Evolutionary conservation across 1,284 basidiomycete genomes (phyloP).

Genomic region (Rhodotorula sp.): DNA sequence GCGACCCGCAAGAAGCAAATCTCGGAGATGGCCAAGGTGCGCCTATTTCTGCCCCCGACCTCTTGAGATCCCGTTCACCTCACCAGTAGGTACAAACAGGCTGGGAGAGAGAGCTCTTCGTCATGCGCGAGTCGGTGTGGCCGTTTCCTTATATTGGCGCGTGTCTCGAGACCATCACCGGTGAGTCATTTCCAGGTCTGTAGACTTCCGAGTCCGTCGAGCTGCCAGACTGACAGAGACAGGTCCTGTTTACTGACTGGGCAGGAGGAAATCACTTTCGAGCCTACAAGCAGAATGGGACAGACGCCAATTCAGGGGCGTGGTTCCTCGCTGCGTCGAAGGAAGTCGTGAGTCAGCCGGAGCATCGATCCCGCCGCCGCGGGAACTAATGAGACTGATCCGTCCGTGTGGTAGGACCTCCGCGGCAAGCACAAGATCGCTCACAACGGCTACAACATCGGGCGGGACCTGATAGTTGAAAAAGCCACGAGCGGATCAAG

Average conservation of each 20-base stretch:
- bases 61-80: constrained; percentile 15
- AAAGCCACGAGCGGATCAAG: constrained; percentile 45
- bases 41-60: constrained; percentile 28
- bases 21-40: constrained; percentile 49
- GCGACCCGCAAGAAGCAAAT: constrained; percentile 48
- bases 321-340: constrained; percentile 49
- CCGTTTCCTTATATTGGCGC: constrained; percentile 45
- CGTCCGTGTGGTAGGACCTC: constrained; percentile 19
- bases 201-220: background rate
- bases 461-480: constrained; percentile 46
- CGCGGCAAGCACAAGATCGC: constrained; percentile 47
- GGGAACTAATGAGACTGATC: no score
- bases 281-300: constrained; percentile 50
- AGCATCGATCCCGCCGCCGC: no score
- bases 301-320: constrained; percentile 46
- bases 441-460: constrained; percentile 48
- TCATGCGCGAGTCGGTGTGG: constrained; percentile 46
- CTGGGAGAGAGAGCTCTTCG: constrained; percentile 47
- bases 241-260: no score
- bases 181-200: constrained; percentile 37
- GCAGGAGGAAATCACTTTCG: constrained; percentile 49
- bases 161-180: constrained; percentile 47
- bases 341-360: constrained; percentile 41
- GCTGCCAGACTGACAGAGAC: no score
- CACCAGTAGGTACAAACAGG: constrained; percentile 29